Evolutionary conservation across 352 stramenopile genomes (phyloP), one percentile per base, ranked within the genome.

Genomic region (Globisporangium apiculatum): DNA sequence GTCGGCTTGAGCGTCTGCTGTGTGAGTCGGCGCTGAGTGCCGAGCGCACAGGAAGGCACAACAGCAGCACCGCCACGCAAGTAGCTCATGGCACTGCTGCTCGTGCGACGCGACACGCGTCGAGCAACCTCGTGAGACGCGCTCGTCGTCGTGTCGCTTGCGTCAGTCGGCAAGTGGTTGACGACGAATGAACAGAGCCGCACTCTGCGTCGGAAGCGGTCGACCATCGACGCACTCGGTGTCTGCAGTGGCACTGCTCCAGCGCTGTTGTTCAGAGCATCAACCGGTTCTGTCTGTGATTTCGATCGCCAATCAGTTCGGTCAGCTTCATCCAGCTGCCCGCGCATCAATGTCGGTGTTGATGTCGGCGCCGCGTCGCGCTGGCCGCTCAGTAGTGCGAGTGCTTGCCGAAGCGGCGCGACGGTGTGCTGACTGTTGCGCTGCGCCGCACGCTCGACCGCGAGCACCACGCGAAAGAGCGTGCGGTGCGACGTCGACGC

Each of bases 131-230:
- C 36, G n/a, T 55, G 15, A 31, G 31, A 41, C 17, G 45, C 15
- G 37, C 54, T 51, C 18, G 40, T 24, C 3, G 24, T 31, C 24
- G 24, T 31, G 24, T 31, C 24, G 24, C 24, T 31, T 31, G 24
- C 24, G 2, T 31, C 24, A 31, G 24, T 31, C 1, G 3, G 24
- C 24, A 71, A 40, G 3, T 60, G 38, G 1, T 72, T 66, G 18
- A 74, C 67, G 1, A 73, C 31, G 7, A 73, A 58, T 8, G 64
- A 47, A 17, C 67, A 78, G 4, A 72, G 40, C 0, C 70, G 70
- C 8, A 78, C 62, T 49, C 69, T 75, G n/a, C 62, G 65, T 2
- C 70, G 64, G 0, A 78, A 37, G 14, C 65, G 51, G 14, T 75
- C 64, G 3, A 72, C 67, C 15, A 74, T 43, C 12, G 69, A 72